Evolutionary conservation across 2,329 filamentous ascomycete genomes (phyloP), one percentile per base, ranked within the genome.

Genomic region (Aspergillus ruber): DNA sequence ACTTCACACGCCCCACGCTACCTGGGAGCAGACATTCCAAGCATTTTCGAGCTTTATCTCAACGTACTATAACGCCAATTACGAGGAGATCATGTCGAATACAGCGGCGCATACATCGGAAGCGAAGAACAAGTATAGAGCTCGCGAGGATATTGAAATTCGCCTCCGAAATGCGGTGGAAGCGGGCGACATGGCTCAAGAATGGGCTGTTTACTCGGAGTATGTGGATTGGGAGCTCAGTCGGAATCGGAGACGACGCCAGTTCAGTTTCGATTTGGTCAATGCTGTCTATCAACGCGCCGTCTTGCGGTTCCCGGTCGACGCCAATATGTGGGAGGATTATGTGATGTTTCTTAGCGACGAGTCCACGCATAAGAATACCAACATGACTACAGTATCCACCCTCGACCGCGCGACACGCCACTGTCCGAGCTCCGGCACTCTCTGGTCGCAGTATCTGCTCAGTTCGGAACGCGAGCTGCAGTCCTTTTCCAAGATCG

Each of bases 361-460:
- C 15, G 69, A 74, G 64, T 78, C 73, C 13, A 64, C 75, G 46
- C 72, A 74, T 53, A 74, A 66, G 49, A 72, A 67, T 57, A 64
- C 57, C 2, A 57, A 70, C 42, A 67, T 73, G 4, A 69, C 73
- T 8, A 66, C 86, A 33, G 77, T 95, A 8, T 80, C 88, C 42
- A 79, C 91, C 6, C 75, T 94, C 2, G 84, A 89, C 58, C 81
- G 90, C 54, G 90, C 89, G 10, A 93, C 90, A 8, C 81, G 84
- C 39, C 93, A 97, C 67, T 95, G 91, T 58, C 90, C 93, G 2
- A 95, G 90, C 86, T 94, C 90, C 6, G 93, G 93, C 13, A 78
- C 81, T 23, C 77, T 98, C 6, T 98, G 93, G 93, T 88, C 88
- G 6, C 84, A 91, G 55, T 90, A 90, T 55, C 85, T 98, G 21